Base-by-base conservation (phyloP, 2,329 filamentous ascomycete genomes). In the Fusarium transvaalense region DNA sequence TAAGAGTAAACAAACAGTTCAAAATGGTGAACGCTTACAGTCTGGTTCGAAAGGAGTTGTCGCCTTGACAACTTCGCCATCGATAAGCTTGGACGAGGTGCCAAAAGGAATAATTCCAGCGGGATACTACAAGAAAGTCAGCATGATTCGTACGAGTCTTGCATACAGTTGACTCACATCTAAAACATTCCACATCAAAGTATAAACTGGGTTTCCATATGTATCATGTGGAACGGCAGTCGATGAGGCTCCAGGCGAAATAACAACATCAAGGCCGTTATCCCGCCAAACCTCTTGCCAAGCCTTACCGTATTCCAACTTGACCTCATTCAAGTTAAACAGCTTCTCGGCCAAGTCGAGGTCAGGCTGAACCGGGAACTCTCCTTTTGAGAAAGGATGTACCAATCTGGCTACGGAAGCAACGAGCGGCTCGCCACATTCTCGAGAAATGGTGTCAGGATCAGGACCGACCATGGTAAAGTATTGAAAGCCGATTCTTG, bases 161-260 rank as follows among this genome's bases (percentile, higher is more conserved):
- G 6, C 0, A 3, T 1, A 3, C 2, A 3, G 3, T 9, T 4
- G 5, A 48, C 71, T 46, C 21, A 73, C 71, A 27, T 73, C 65
- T 2, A 73, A 23, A 2, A 72, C 68, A 5, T 73, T 73, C 71
- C 71, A 73, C 66, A 73, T 73, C 5, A 73, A n/a, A 0, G 71
- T 73, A 6, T 73, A 73, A 0, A 68, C 34, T 0, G 71, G 71
- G 25, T 58, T 61, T 3, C 71, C 71, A 12, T 71, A 73, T 0
- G 71, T 69, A 21, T 73, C 71, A 5, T 73, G 71, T 0, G 71
- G 71, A 15, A 69, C 56, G 10, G 71, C 42, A 3, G 71, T 73
- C 0, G 53, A 54, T 0, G 46, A 29, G 2, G 71, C 68, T 9
- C 71, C 71, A 0, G 71, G 71, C 4, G 64, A 55, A 10, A 73